Evolutionary conservation across 306 rosid genomes (phyloP).

Genomic region (Citrullus amarus): DNA sequence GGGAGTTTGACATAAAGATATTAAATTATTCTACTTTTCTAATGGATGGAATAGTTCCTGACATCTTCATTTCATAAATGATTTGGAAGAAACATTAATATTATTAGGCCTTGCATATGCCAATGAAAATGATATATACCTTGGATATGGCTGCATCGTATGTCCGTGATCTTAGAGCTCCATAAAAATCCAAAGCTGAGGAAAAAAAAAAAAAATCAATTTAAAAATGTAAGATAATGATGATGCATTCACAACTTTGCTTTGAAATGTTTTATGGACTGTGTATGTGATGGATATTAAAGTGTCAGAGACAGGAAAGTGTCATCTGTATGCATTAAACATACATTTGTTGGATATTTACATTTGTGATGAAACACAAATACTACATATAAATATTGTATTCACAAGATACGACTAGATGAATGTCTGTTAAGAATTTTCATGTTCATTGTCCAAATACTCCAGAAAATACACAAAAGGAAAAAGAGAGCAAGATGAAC

Average conservation of each 20-base stretch:
- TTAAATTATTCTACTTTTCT: not conserved
- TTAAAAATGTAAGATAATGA: not conserved
- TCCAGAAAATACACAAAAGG: not conserved
- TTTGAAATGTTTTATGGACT: not conserved
- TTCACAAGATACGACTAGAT: not conserved
- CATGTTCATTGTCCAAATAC: not conserved
- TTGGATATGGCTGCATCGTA: slow-evolving; percentile 67
- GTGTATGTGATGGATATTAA: not conserved
- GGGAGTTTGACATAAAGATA: slow-evolving; percentile 6
- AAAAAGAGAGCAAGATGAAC: not conserved
- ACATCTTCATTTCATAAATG: not conserved
- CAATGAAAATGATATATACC: slow-evolving; percentile 35
- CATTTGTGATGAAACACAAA: not conserved
- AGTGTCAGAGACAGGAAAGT: not conserved
- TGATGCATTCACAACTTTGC: not conserved
- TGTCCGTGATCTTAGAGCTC: slow-evolving; percentile 86
- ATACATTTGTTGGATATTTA: not conserved
- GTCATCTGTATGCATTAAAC: not conserved
- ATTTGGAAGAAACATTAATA: not conserved
- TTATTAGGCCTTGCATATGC: not conserved
- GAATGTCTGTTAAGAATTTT: too few species aligned
- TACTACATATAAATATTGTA: not conserved
- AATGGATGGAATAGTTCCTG: not conserved
- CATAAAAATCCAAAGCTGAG: slow-evolving; percentile 96
- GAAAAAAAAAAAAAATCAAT: slow-evolving; percentile 5